Evolutionary conservation across 345 rosid species (phyloP).

Genomic region (Microthlaspi erraticum): DNA sequence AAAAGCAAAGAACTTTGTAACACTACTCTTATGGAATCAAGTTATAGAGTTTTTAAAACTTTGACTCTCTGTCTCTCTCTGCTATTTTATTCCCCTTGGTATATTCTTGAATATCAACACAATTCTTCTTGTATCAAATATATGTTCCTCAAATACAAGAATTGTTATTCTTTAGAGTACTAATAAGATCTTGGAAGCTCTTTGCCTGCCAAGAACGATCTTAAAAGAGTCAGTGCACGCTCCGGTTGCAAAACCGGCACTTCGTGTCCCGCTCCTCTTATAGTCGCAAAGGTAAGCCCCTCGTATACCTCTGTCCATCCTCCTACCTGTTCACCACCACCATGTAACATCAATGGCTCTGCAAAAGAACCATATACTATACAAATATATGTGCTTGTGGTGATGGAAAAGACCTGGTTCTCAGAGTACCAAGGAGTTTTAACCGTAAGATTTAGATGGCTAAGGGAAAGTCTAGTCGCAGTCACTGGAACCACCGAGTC

Average conservation of each 20-base stretch:
- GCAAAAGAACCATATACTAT: too few species aligned
- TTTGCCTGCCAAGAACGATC: conserved; percentile 56
- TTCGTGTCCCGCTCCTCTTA: conserved; percentile 74
- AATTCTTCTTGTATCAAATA: background rate
- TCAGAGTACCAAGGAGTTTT: conserved; percentile 73
- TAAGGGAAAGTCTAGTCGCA: conserved; percentile 77
- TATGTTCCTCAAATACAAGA: conserved; percentile 18
- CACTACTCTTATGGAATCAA: conserved; percentile 33
- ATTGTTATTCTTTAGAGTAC: background rate
- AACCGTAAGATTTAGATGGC: conserved; percentile 66
- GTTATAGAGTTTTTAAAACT: background rate
- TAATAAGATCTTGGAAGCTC: conserved; percentile 52
- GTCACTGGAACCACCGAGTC: conserved; percentile 90
- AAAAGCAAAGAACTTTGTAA: conserved; percentile 36
- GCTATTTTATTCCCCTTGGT: background rate
- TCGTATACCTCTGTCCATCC: conserved; percentile 84
- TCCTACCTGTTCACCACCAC: conserved; percentile 60
- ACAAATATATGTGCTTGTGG: too few species aligned
- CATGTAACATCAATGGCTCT: background rate
- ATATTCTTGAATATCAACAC: conserved; percentile 3
- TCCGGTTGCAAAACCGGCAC: conserved; percentile 52
- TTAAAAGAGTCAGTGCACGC: conserved; percentile 53
- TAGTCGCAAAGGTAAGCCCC: conserved; percentile 63
- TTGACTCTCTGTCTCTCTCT: background rate
- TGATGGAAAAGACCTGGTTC: conserved; percentile 50